Evolutionary conservation across 148 eudicot species (phyloP).

Genomic region (Beta vulgaris): DNA sequence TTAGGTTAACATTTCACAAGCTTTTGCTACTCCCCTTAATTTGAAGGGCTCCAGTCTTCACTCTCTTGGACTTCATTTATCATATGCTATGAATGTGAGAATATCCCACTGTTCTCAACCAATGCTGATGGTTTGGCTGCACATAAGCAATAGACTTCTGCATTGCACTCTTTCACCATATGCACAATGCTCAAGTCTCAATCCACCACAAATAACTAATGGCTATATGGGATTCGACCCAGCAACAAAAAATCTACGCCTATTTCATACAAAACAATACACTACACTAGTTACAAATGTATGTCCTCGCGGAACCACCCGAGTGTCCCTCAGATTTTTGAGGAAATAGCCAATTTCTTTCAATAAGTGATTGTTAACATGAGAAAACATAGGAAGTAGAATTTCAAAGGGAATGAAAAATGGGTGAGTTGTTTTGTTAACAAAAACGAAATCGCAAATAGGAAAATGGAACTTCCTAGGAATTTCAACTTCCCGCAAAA

Average conservation of each 20-base stretch:
- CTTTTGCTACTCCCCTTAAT: background rate
- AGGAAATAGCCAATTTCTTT: background rate
- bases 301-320: background rate
- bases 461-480: too few relatives aligned
- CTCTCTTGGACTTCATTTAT: background rate
- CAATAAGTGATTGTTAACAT: too few relatives aligned
- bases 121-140: background rate
- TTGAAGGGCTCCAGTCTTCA: slow-evolving; percentile 1
- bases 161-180: background rate
- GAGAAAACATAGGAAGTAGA: too few relatives aligned
- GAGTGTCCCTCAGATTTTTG: background rate
- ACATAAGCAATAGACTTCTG: background rate
- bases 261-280: background rate
- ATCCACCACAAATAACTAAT: background rate
- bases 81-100: background rate
- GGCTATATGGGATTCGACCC: background rate
- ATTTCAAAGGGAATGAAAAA: too few relatives aligned
- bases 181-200: background rate
- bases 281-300: background rate
- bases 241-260: background rate
- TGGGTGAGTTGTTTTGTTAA: too few relatives aligned
- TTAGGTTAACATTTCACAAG: background rate
- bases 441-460: too few relatives aligned
- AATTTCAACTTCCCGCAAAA: too few relatives aligned
- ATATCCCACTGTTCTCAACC: background rate